phyloP scores from a whole-genome alignment of 1,139 yeast species.

The Scheffersomyces segobiensis region DNA sequence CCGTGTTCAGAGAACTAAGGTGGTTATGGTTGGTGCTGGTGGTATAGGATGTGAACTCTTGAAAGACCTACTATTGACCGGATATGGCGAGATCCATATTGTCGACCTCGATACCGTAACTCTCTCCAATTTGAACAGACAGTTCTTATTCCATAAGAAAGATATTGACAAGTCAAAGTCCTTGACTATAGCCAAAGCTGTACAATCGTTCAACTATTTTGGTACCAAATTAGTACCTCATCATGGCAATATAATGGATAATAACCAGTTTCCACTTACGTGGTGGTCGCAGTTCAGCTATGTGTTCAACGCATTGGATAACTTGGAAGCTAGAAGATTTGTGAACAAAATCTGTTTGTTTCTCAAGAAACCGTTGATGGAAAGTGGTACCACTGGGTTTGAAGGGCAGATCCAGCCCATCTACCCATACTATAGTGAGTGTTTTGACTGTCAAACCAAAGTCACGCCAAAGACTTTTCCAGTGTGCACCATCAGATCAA shows the following conservation, averaged over 20 bases:
- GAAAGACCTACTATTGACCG: conserved; percentile 79
- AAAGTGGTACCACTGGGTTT: conserved; percentile 93
- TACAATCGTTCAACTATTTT: conserved; percentile 70
- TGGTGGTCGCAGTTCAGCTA: conserved; percentile 84
- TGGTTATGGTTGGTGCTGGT: conserved; percentile 94
- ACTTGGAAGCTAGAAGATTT: conserved; percentile 86
- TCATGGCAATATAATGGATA: conserved; percentile 88
- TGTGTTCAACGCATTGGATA: conserved; percentile 90
- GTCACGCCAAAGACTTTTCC: conserved; percentile 91
- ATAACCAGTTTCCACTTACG: conserved; percentile 61
- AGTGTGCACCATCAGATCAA: conserved; percentile 93
- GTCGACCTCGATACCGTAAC: conserved; percentile 96
- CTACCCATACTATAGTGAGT: conserved; percentile 78
- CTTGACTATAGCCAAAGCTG: conserved; percentile 79
- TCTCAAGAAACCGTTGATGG: conserved; percentile 75
- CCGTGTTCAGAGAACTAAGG: conserved; percentile 48
- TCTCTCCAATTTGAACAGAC: conserved; percentile 86
- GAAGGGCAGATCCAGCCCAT: conserved; percentile 94
- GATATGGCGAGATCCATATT: conserved; percentile 86
- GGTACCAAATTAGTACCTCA: conserved; percentile 70
- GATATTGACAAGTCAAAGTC: conserved; percentile 89
- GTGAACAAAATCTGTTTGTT: conserved; percentile 83
- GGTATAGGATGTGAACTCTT: conserved; percentile 98
- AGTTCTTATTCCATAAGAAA: conserved; percentile 81
- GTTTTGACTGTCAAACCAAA: conserved; percentile 89